Conservation (phyloP, 2,329 filamentous ascomycete species). For the Endoconidiophora laricicola region DNA sequence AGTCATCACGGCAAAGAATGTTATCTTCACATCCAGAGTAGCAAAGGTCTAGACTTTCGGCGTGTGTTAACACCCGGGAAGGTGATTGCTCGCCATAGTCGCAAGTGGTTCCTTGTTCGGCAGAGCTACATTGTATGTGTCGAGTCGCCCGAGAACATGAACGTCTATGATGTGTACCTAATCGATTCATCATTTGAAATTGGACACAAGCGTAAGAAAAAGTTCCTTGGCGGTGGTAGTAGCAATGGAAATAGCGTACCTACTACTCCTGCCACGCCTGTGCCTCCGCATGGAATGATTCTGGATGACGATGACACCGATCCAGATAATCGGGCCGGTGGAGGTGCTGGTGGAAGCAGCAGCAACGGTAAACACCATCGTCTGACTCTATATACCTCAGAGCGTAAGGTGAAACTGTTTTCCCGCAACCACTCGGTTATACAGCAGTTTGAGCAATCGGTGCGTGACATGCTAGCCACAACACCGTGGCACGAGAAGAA, state of each 20-base stretch:
- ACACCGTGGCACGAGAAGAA: constrained; percentile 73
- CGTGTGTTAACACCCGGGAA: constrained; percentile 63
- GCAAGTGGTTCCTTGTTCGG: constrained; percentile 95
- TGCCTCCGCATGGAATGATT: neutral
- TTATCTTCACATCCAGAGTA: constrained; percentile 77
- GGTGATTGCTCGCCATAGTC: constrained; percentile 66
- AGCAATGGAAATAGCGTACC: constrained; percentile 10
- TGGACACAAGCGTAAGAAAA: constrained; percentile 56
- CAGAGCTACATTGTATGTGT: constrained; percentile 97
- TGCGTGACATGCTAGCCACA: constrained; percentile 65
- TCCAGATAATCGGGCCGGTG: constrained; percentile 7
- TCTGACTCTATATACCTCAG: constrained; percentile 75
- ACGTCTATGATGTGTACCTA: constrained; percentile 97
- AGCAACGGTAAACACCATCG: constrained; percentile 53
- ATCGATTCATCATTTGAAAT: constrained; percentile 79
- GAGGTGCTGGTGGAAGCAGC: constrained; percentile 7
- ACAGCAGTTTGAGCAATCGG: constrained; percentile 85
- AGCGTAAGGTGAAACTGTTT: constrained; percentile 79
- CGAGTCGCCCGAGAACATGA: constrained; percentile 97
- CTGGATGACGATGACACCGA: constrained; percentile 12
- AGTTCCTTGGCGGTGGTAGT: constrained; percentile 22
- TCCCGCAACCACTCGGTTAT: constrained; percentile 81
- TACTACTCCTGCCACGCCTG: constrained; percentile 6
- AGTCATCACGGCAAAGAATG: constrained; percentile 98
- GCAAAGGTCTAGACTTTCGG: constrained; percentile 74